A percentile compares a stretch with the other conserved stretches of the same genome.
Conservation (phyloP, 768 basidiomycete genomes). For the Pulveroboletus sp. region DNA sequence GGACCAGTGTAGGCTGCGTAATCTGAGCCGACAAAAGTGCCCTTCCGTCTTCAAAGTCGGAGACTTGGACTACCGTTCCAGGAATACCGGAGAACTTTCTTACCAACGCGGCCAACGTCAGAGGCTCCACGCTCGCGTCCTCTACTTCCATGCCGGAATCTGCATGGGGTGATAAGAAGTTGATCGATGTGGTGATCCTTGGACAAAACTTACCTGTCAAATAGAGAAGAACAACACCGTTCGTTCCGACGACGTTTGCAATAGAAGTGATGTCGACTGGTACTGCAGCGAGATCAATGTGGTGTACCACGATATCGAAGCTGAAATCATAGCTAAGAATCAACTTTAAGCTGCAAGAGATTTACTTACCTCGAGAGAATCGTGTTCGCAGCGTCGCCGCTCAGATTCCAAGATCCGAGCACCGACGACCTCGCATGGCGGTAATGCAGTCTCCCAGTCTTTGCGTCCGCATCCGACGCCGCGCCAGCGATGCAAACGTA, state of each 20-base stretch:
- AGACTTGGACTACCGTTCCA: conserved; percentile 10
- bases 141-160: conserved; percentile 18
- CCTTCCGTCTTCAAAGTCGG: conserved; percentile 9
- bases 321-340: not conserved
- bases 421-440: conserved; percentile 14
- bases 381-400: conserved; percentile 1
- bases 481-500: conserved; percentile 18
- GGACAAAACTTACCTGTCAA: conserved; percentile 17
- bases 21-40: conserved; percentile 17
- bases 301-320: conserved; percentile 22
- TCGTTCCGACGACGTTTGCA: conserved; percentile 20
- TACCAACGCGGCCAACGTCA: conserved; percentile 12
- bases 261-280: conserved; percentile 20
- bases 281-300: conserved; percentile 19
- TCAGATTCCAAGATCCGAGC: conserved; percentile 19
- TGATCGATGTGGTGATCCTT: not conserved
- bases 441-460: conserved; percentile 14
- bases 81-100: conserved; percentile 10
- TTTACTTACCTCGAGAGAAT: conserved; percentile 10
- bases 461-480: conserved; percentile 21
- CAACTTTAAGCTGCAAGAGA: not conserved
- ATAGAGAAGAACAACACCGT: conserved; percentile 22
- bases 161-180: not conserved
- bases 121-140: conserved; percentile 10
- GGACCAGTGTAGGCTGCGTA: conserved; percentile 8